phyloP scores from a whole-genome alignment of 2,329 filamentous ascomycete species.

The Phaeomoniella chlamydospora region DNA sequence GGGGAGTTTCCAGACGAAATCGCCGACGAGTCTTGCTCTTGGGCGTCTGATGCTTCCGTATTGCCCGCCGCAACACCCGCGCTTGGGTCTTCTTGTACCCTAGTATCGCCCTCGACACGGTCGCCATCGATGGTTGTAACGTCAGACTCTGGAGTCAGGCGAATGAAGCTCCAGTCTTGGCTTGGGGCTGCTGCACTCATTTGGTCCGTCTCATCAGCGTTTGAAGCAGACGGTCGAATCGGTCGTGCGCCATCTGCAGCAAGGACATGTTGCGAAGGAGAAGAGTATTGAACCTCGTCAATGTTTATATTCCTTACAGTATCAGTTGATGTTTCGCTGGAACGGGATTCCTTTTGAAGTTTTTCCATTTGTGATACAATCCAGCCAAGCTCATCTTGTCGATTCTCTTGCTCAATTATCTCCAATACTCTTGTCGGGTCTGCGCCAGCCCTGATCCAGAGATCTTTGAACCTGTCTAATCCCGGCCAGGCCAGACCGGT shows the following conservation, averaged over 20 bases:
- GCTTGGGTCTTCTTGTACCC: background rate
- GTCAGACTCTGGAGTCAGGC: too few relatives aligned
- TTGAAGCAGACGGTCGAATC: background rate
- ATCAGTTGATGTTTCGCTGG: background rate
- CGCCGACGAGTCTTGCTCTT: background rate
- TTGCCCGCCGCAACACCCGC: background rate
- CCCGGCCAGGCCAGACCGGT: slow-evolving; percentile 10
- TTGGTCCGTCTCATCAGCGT: background rate
- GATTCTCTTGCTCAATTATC: slow-evolving; percentile 47
- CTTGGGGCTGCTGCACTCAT: background rate
- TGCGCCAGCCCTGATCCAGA: slow-evolving; percentile 44
- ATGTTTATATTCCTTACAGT: background rate
- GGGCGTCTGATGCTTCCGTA: background rate
- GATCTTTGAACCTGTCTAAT: slow-evolving; percentile 36
- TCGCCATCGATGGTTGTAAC: background rate
- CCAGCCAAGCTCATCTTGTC: slow-evolving; percentile 43
- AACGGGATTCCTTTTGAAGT: slow-evolving; percentile 6
- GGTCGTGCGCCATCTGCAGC: background rate
- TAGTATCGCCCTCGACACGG: background rate
- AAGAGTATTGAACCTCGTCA: background rate
- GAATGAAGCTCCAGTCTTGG: background rate
- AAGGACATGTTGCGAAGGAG: background rate
- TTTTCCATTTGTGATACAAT: slow-evolving; percentile 41
- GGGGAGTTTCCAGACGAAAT: background rate
- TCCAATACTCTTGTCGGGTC: slow-evolving; percentile 43